Evolutionary conservation across 306 rosid species (phyloP).

Genomic region (Castanopsis chinensis): DNA sequence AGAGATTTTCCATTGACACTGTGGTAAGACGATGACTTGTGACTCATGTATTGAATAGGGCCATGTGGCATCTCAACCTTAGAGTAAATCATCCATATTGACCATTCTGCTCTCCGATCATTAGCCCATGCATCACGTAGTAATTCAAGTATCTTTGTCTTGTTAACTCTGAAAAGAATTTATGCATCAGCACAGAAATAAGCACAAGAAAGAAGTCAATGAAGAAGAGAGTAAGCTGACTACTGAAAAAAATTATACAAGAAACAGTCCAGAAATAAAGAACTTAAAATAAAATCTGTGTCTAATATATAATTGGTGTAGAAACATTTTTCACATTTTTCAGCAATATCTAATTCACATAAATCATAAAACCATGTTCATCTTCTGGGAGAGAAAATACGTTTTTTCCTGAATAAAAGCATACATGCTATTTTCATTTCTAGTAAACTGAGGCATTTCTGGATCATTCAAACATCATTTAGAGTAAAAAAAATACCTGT

Average conservation of each 20-base stretch:
- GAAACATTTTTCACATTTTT: too few species aligned
- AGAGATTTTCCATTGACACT: conserved; percentile 55
- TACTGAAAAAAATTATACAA: background rate
- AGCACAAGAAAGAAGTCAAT: background rate
- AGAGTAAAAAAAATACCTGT: conserved; percentile 47
- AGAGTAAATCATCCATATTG: conserved; percentile 95
- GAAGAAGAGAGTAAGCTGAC: background rate
- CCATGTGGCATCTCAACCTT: conserved; percentile 97
- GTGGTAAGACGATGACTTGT: conserved; percentile 40
- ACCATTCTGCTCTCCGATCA: conserved; percentile 88
- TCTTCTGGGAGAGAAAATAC: too few species aligned
- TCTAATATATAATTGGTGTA: too few species aligned
- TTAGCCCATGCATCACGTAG: conserved; percentile 67
- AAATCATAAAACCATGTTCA: too few species aligned
- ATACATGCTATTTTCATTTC: too few species aligned
- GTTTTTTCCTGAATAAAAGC: too few species aligned
- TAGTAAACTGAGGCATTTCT: too few species aligned
- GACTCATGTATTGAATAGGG: conserved; percentile 47
- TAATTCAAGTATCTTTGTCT: conserved; percentile 56
- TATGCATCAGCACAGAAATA: conserved; percentile 23
- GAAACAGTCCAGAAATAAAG: too few species aligned
- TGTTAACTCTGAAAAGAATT: conserved; percentile 58
- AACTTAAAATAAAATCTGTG: too few species aligned
- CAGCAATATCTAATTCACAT: too few species aligned
- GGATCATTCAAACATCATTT: too few species aligned